Evolutionary conservation across 768 basidiomycete genomes (phyloP), one percentile per base, ranked within the genome.

Genomic region (Kockovaella imperatae): DNA sequence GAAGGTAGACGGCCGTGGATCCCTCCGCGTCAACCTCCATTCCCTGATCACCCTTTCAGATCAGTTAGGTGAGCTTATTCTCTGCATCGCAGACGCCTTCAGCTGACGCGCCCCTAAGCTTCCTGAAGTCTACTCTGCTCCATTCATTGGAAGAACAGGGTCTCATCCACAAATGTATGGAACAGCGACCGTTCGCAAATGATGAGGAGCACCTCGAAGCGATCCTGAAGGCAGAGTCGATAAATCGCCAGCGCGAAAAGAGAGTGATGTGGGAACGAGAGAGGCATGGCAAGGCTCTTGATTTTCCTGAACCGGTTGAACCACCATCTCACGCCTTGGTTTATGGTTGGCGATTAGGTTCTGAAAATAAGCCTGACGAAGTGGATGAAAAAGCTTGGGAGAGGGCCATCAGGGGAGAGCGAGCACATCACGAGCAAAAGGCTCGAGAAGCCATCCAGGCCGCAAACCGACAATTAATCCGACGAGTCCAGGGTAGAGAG

Each of bases 151-250:
- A 63, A 50, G 45, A 38, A 5, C 57, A 51, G 35, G 49, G 52
- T 5, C 50, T 67, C 32, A 52, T 67, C 21, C 54, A 54, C 26
- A 62, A 59, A 42, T 32, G 42, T 10, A 26, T 30, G 1, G 29
- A 47, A 5, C 30, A 42, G 11, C 29, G 52, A 18, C 61, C 64
- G 0, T 47, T 57, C 28, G 49, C 48, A 18, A 53, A 47, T 18
- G 53, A 53, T 5, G 51, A 54, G 40, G 64, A 67, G 25, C 34
- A 42, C 17, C 42, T 54, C 44, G 60, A 46, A 24, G 63, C 63
- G 5, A 39, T 52, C 1, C 35, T 40, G 8, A 43, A 44, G 18
- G 60, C 64, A 6, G 40, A 45, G 45, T 43, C 42, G 36, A 34
- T 53, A 18, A 60, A 50, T 10, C 46, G 51, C 5, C 49, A 52